These are phyloP conservation scores for Diophrys sp. DNA, from an alignment of 73 alveolate genomes.

Conservation along the genomic window DNA sequence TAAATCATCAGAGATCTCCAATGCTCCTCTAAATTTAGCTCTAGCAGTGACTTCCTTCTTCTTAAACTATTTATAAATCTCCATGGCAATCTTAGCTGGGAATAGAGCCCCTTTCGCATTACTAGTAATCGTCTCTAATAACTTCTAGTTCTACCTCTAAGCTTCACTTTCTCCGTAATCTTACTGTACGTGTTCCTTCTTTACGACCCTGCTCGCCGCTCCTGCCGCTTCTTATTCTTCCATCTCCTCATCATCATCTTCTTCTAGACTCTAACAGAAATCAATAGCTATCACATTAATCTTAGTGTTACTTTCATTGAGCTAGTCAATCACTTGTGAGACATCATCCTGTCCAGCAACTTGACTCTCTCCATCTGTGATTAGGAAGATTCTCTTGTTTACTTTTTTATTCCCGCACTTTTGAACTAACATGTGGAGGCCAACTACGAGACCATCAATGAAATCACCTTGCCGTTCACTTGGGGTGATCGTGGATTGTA, in stretches of 20 bases:
- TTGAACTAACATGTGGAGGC: conserved; percentile 78
- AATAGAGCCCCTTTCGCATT: conserved; percentile 77
- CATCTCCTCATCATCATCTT: conserved; percentile 78
- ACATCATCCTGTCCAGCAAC: conserved; percentile 60
- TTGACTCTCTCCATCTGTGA: conserved; percentile 92
- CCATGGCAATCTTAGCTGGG: conserved; percentile 90
- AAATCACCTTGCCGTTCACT: conserved; percentile 84
- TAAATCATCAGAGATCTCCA: conserved; percentile 73
- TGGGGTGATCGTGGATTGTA: conserved; percentile 35
- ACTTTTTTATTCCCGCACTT: conserved; percentile 75
- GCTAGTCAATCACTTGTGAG: conserved; percentile 55
- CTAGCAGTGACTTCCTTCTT: conserved; percentile 75
- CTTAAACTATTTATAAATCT: conserved; percentile 86
- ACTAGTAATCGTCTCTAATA: conserved; percentile 52
- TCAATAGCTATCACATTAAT: conserved; percentile 80
- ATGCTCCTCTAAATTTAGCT: conserved; percentile 88
- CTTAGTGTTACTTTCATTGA: conserved; percentile 70
- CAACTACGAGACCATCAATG: conserved; percentile 86
- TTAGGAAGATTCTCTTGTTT: conserved; percentile 81
- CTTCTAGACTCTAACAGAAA: conserved; percentile 68
- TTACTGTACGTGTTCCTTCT: conserved; percentile 35
- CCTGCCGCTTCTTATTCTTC: too few species aligned
- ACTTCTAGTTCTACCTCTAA: conserved; percentile 58
- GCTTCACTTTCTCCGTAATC: conserved; percentile 62
- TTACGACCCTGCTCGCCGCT: conserved; percentile 22